Percentiles rank a stretch among this genome's conserved stretches.
Conservation (phyloP, 306 rosid genomes). For the Vigna trinervia region DNA sequence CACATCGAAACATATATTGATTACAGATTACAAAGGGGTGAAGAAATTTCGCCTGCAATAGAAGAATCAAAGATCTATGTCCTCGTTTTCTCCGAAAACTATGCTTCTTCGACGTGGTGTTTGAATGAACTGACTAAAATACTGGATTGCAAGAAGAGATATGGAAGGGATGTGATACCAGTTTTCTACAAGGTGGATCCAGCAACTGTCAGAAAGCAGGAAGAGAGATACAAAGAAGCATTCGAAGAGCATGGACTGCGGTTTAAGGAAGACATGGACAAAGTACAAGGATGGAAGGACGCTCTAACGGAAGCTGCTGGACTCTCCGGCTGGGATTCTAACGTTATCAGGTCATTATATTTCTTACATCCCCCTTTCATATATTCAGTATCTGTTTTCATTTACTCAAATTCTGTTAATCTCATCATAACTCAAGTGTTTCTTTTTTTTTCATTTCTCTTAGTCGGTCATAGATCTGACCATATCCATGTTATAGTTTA, state of each 20-base stretch:
- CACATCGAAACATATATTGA: not conserved
- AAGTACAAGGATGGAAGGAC: not conserved
- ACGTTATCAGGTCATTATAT: not conserved
- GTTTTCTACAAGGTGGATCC: slow-evolving; percentile 45
- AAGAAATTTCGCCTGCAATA: slow-evolving; percentile 3
- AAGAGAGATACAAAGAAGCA: not conserved
- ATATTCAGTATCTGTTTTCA: too few species aligned
- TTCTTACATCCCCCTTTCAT: too few species aligned
- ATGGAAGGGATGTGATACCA: slow-evolving; percentile 25
- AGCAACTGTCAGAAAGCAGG: slow-evolving; percentile 16
- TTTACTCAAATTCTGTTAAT: not conserved
- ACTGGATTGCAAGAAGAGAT: not conserved
- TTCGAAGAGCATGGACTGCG: not conserved
- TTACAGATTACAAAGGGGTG: not conserved
- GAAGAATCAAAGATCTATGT: not conserved
- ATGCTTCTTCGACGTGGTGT: not conserved
- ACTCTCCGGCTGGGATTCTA: not conserved
- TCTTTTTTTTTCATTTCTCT: not conserved
- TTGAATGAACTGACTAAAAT: not conserved
- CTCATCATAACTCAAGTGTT: not conserved
- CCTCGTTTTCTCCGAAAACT: not conserved
- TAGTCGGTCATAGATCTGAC: not conserved
- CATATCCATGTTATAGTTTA: not conserved
- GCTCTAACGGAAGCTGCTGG: slow-evolving; percentile 26
- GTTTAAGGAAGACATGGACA: not conserved